Base-by-base conservation (phyloP, 345 rosid genomes). In the Populus tremula region DNA sequence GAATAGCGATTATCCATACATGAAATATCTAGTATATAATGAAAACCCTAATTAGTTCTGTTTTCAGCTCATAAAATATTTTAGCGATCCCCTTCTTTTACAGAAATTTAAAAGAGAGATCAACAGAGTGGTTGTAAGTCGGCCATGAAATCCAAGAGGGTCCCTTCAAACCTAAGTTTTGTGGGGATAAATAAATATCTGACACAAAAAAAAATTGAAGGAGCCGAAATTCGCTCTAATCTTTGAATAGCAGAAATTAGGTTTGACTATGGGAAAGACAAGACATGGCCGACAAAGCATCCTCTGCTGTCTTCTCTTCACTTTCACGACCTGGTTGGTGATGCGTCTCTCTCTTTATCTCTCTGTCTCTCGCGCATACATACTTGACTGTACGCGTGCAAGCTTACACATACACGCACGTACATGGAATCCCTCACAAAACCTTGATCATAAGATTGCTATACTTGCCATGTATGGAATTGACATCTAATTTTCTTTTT, bases 241-340 rank as follows among this genome's bases (percentile, higher is more conserved):
- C 72, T 69, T 76, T 76, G 74, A 76, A 61, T 59, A 59, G 54
- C 61, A 20, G 71, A 38, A 31, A 16, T 8, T n/a, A 59, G 25
- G 41, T 71, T 71, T 78, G 80, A 78, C 76, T 33, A 43, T 33
- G 56, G 50, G 33, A 8, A 59, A 9, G 71, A 68, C 39, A 35
- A 35, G n/a, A 54, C 78, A 50, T 69, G 79, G 79, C 79, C 79
- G 79, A 76, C 79, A 67, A 5, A 49, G 62, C 63, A 29, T 29
- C 23, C 33, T 11, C 38, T 45, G 63, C 29, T 29, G 35, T 29
- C 63, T n/a, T 64, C 68, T 20, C 29, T n/a, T 50, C 68, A 38
- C 68, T 54, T 39, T 70, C 69, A 23, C n/a, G 14, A 38, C 43
- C 27, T 53, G 43, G 79, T 69, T 36, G 79, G 79, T 76, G 67